Conservation (phyloP, 2,329 filamentous ascomycete species). For the Aspergillus piperis region DNA sequence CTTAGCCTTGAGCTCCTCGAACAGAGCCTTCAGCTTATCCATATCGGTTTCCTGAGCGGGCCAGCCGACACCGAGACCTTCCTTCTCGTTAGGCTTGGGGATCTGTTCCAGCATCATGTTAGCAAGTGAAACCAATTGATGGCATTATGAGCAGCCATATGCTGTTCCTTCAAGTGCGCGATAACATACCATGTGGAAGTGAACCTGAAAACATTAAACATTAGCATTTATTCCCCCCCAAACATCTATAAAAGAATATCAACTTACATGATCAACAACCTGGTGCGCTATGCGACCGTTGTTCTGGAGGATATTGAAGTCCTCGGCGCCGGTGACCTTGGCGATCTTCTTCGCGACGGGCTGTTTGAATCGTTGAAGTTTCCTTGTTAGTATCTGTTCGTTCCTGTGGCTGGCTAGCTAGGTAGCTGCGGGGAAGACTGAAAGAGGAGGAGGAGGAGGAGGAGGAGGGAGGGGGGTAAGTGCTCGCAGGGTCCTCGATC, state of each 20-base stretch:
- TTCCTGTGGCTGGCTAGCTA: too few relatives aligned
- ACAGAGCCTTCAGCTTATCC: slow-evolving; percentile 76
- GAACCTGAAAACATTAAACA: slow-evolving; percentile 58
- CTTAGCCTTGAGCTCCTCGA: slow-evolving; percentile 84
- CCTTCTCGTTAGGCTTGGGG: slow-evolving; percentile 81
- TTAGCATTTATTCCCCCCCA: not conserved
- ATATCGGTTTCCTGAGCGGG: slow-evolving; percentile 74
- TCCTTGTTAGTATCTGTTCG: not conserved
- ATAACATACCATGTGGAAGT: slow-evolving; percentile 81
- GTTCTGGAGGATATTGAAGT: slow-evolving; percentile 97
- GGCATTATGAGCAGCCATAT: too few relatives aligned
- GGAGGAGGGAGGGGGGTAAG: not conserved
- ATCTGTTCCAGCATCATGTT: slow-evolving; percentile 58
- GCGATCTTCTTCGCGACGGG: slow-evolving; percentile 87
- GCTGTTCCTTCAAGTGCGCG: accelerated
- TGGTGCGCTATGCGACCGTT: slow-evolving; percentile 92
- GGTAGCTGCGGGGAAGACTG: not conserved
- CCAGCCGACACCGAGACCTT: slow-evolving; percentile 82
- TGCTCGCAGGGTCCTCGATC: not conserved
- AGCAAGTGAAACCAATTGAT: too few relatives aligned
- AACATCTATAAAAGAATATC: not conserved
- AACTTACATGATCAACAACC: slow-evolving; percentile 81
- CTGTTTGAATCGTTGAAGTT: slow-evolving; percentile 37
- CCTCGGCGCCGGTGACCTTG: slow-evolving; percentile 68
- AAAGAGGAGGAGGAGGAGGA: too few relatives aligned